A percentile compares a stretch with the other conserved stretches of the same genome.
phyloP scores from a whole-genome alignment of 805 yeast species.

The Scheffersomyces lignosus region DNA sequence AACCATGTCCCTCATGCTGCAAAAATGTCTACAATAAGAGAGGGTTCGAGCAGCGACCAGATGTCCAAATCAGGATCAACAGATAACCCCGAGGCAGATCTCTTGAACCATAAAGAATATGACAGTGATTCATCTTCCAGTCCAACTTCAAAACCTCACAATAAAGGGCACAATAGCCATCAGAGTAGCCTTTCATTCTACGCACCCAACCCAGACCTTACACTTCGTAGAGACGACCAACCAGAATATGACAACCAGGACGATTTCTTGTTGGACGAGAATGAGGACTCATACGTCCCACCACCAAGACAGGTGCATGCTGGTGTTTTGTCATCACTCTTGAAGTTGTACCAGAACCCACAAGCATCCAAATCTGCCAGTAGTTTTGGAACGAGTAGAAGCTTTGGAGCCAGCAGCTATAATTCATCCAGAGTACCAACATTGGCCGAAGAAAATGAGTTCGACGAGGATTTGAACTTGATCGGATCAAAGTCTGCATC shows the following conservation, averaged over 20 bases:
- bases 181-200: constrained; percentile 16
- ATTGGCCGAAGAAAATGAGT: constrained; percentile 4
- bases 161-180: neutral
- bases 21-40: constrained; percentile 5
- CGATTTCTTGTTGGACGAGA: constrained; percentile 30
- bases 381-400: constrained; percentile 23
- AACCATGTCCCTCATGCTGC: constrained; percentile 42
- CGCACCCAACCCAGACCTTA: constrained; percentile 48
- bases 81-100: neutral
- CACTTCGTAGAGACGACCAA: constrained; percentile 23
- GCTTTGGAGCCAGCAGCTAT: constrained; percentile 4
- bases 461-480: constrained; percentile 14
- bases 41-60: constrained; percentile 1
- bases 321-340: constrained; percentile 80
- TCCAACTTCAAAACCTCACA: too few relatives aligned
- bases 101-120: neutral
- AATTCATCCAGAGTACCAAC: constrained; percentile 1
- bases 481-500: constrained; percentile 2
- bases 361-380: constrained; percentile 26
- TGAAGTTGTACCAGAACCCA: constrained; percentile 64
- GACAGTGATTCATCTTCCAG: neutral
- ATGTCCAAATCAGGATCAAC: neutral
- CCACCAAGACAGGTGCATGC: constrained; percentile 65
- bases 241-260: constrained; percentile 25
- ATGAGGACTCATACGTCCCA: constrained; percentile 33